phyloP scores from a whole-genome alignment of 192 early-diverging fungal species.

The Martensiomyces pterosporus region DNA sequence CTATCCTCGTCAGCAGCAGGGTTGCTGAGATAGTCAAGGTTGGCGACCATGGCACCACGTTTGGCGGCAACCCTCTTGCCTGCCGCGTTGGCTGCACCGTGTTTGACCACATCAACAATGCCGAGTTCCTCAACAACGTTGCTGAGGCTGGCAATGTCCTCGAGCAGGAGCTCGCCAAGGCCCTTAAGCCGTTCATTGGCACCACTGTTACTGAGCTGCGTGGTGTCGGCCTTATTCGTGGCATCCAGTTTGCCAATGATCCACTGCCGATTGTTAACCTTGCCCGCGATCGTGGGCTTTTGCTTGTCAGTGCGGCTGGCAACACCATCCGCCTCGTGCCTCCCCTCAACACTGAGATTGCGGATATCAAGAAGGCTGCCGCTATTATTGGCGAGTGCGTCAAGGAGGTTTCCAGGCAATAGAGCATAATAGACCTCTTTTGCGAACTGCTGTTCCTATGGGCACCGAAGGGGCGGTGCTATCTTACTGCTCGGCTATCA shows the following conservation, averaged over 20 bases:
- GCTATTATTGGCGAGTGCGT: conserved; percentile 62
- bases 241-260: conserved; percentile 72
- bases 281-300: conserved; percentile 77
- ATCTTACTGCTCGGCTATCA: too few species aligned
- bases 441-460: too few species aligned
- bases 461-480: too few species aligned
- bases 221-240: conserved; percentile 83
- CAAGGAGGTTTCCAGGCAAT: conserved; percentile 15
- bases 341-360: conserved; percentile 73
- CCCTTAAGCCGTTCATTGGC: conserved; percentile 44
- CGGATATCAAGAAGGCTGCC: conserved; percentile 73
- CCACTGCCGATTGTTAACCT: conserved; percentile 66
- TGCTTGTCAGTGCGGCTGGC: conserved; percentile 80
- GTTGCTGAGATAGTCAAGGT: conserved; percentile 80
- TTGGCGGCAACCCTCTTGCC: conserved; percentile 92
- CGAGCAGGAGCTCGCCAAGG: conserved; percentile 45
- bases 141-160: conserved; percentile 61
- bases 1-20: conserved; percentile 70
- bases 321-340: conserved; percentile 94
- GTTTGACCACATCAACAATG: conserved; percentile 60
- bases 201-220: conserved; percentile 70
- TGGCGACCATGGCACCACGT: conserved; percentile 97
- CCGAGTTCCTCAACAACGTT: conserved; percentile 73
- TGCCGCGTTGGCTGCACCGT: conserved; percentile 80
- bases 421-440: neutral